Evolutionary conservation across 495 filamentous ascomycete genomes (phyloP).

Genomic region (Bathelium albidoporum): DNA sequence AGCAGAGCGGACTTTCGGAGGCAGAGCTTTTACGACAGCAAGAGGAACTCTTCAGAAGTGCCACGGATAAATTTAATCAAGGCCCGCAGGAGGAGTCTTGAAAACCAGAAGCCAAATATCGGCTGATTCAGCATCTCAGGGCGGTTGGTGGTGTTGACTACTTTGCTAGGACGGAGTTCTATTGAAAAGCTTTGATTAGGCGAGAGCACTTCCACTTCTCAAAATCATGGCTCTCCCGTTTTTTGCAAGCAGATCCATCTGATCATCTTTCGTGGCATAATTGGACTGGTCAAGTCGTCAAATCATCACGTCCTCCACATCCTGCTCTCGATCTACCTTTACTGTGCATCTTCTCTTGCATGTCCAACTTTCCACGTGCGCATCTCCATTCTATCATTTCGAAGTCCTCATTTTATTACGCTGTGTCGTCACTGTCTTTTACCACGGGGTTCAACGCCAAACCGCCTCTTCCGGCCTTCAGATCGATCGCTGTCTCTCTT

Average conservation of each 20-base stretch:
- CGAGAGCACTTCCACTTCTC: too few species aligned
- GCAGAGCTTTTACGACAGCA: slow-evolving; percentile 84
- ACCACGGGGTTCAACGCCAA: not conserved
- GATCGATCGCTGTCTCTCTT: not conserved
- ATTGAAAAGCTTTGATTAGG: too few species aligned
- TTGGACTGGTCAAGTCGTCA: too few species aligned
- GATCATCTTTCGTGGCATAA: too few species aligned
- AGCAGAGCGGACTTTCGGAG: slow-evolving; percentile 78
- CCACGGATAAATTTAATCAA: slow-evolving; percentile 60
- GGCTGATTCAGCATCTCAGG: not conserved
- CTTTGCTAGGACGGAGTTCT: too few species aligned
- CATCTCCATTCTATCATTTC: too few species aligned
- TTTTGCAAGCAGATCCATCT: too few species aligned
- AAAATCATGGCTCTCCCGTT: too few species aligned
- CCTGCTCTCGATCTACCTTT: too few species aligned
- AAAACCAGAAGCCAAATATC: not conserved
- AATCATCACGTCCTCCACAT: too few species aligned
- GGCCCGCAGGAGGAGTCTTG: not conserved
- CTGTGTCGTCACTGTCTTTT: not conserved
- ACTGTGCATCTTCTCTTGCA: too few species aligned
- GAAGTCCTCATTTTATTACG: not conserved
- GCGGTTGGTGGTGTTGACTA: not conserved
- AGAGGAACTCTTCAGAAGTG: slow-evolving; percentile 79
- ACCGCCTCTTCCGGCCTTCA: slow-evolving; percentile 1
- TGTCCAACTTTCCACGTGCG: too few species aligned